Evolutionary conservation across 2,329 filamentous ascomycete genomes (phyloP).

Genomic region (Verticillium isaacii): DNA sequence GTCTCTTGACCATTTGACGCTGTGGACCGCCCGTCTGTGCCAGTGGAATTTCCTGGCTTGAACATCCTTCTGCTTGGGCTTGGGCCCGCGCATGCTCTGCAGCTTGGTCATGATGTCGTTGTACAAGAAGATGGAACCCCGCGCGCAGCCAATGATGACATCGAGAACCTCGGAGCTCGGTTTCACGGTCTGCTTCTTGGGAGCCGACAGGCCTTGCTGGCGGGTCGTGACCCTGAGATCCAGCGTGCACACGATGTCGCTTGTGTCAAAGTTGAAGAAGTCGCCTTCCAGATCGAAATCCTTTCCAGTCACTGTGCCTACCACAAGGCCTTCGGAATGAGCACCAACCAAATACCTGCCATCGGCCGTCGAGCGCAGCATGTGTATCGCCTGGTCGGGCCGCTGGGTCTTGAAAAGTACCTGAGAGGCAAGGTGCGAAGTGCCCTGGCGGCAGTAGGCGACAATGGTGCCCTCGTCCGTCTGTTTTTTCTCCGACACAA

Average conservation of each 20-base stretch:
- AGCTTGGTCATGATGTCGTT: conserved; percentile 64
- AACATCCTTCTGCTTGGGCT: conserved; percentile 41
- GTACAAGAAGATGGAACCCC: conserved; percentile 78
- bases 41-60: conserved; percentile 74
- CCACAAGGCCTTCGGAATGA: conserved; percentile 42
- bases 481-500: conserved; percentile 9
- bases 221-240: conserved; percentile 49
- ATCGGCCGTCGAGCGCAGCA: conserved; percentile 44
- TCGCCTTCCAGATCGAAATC: conserved; percentile 45
- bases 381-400: conserved; percentile 27
- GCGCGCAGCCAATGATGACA: conserved; percentile 70
- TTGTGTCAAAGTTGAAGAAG: conserved; percentile 53
- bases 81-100: conserved; percentile 31
- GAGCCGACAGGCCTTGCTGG: conserved; percentile 11
- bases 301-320: conserved; percentile 46
- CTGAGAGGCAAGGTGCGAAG: conserved; percentile 23
- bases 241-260: conserved; percentile 62
- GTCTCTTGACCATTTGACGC: conserved; percentile 88
- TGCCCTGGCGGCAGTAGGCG: conserved; percentile 36
- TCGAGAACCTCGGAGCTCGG: conserved; percentile 47
- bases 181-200: conserved; percentile 19
- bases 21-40: conserved; percentile 80
- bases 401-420: conserved; percentile 30
- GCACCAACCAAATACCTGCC: conserved; percentile 51
- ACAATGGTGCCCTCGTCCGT: conserved; percentile 27